phyloP scores from a whole-genome alignment of 129 eudicot species.

The Helichrysum umbraculigerum region DNA sequence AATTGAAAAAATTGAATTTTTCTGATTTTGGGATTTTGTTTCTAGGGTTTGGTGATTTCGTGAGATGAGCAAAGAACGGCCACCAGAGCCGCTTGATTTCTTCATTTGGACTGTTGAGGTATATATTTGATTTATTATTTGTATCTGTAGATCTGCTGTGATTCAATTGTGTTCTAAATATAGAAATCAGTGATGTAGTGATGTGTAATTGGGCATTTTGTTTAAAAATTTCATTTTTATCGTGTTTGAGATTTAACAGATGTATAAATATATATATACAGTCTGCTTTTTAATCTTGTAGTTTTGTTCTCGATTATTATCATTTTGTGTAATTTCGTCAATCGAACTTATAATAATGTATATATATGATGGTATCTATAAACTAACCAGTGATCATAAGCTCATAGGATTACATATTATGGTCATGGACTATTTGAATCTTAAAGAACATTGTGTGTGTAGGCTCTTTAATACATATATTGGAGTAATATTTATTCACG shows the following conservation, averaged over 20 bases:
- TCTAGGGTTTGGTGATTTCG: constrained; percentile 42
- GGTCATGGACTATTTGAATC: not conserved
- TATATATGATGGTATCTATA: not conserved
- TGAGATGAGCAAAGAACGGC: constrained; percentile 82
- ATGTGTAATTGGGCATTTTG: constrained; percentile 16
- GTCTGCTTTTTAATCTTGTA: too few species aligned
- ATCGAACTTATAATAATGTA: too few species aligned
- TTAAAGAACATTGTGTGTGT: not conserved
- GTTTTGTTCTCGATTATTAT: not conserved
- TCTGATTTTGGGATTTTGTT: constrained; percentile 3
- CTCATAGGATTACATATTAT: not conserved
- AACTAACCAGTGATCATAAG: not conserved
- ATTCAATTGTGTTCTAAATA: constrained; percentile 19
- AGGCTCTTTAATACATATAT: not conserved
- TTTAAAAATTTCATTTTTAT: not conserved
- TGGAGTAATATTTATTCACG: not conserved
- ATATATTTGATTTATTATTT: not conserved
- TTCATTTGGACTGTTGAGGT: constrained; percentile 97
- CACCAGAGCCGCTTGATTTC: constrained; percentile 97
- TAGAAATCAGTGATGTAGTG: not conserved
- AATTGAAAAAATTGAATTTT: not conserved
- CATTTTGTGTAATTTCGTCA: not conserved
- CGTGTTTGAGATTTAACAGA: not conserved
- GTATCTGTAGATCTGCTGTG: not conserved
- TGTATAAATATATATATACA: too few species aligned